Evolutionary conservation across 352 stramenopile genomes (phyloP), one percentile per base, ranked within the genome.

Genomic region (Pythium aristosporum): DNA sequence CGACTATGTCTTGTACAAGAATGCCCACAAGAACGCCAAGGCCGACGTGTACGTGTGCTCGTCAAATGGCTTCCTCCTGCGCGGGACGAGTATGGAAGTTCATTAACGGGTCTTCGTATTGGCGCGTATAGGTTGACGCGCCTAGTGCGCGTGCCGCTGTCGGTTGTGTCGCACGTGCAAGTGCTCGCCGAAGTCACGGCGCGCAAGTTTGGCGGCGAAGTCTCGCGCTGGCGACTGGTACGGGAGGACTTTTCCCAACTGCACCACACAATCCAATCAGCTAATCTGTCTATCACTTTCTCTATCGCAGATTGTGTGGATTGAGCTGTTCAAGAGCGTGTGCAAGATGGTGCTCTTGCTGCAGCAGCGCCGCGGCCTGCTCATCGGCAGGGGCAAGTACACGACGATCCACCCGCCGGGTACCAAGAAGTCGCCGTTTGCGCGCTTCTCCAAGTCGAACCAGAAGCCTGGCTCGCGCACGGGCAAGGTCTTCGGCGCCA

Each of bases 1-100:
- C 57, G 86, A 95, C 79, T 89, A 89, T 64, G 71, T 95, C 13
- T 63, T 92, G 51, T 90, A 82, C 77, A 90, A 89, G 72, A 72
- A 76, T 16, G 54, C 71, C n/a, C 47, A 58, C 46, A 51, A 43
- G 20, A 48, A 61, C 21, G 54, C 12, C 51, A 59, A 55, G 32
- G 44, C 28, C 46, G 39, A 65, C 43, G 52, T 23, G 62, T 68
- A 42, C 12, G 62, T 65, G 3, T 30, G 25, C 25, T 30, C 5
- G 25, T 30, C 25, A 2, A 2, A 30, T 30, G 25, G 25, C 3
- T 30, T 30, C 25, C 25, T 30, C 25, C 25, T 30, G 5, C 3
- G 5, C 25, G 25, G 25, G 25, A 30, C 25, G 25, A 30, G 25
- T 30, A 30, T 30, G 25, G 1, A 30, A 30, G 25, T 30, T 30